A percentile compares a stretch with the other conserved stretches of the same genome.
phyloP scores from a whole-genome alignment of 441 rosid species.

The Corymbia citriodora region DNA sequence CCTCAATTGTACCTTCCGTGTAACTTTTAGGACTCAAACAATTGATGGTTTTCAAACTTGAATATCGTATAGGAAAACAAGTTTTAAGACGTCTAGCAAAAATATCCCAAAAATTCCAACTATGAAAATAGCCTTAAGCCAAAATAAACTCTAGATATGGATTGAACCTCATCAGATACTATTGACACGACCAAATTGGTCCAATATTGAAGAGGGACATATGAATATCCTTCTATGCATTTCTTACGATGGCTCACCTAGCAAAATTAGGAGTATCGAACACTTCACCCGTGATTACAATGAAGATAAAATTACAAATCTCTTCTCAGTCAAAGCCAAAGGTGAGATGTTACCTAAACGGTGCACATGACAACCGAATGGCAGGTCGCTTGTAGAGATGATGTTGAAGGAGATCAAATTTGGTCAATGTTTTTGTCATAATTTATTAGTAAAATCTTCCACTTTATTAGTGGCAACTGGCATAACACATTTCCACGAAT shows the following conservation, averaged over 20 bases:
- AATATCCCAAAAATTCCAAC: neutral
- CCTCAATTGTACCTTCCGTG: neutral
- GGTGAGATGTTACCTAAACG: neutral
- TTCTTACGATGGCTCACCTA: neutral
- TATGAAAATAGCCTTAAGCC: neutral
- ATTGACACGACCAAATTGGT: neutral
- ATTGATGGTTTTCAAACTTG: accelerated
- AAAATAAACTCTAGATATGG: neutral
- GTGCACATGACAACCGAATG: neutral
- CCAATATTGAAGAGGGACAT: neutral
- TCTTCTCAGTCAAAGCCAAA: neutral
- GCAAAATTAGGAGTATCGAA: neutral
- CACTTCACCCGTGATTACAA: neutral
- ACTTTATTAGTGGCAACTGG: neutral
- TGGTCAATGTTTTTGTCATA: neutral
- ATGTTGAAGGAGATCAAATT: neutral
- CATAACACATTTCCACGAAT: neutral
- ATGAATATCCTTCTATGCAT: neutral
- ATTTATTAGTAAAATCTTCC: neutral
- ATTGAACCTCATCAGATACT: neutral
- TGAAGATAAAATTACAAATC: neutral
- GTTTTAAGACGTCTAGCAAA: neutral
- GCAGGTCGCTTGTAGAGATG: neutral
- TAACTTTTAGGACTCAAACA: neutral
- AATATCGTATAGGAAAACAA: neutral